Percentiles rank a stretch among this genome's conserved stretches.
Conservation (phyloP, 2,329 filamentous ascomycete genomes). For the Lecanicillium sp. region DNA sequence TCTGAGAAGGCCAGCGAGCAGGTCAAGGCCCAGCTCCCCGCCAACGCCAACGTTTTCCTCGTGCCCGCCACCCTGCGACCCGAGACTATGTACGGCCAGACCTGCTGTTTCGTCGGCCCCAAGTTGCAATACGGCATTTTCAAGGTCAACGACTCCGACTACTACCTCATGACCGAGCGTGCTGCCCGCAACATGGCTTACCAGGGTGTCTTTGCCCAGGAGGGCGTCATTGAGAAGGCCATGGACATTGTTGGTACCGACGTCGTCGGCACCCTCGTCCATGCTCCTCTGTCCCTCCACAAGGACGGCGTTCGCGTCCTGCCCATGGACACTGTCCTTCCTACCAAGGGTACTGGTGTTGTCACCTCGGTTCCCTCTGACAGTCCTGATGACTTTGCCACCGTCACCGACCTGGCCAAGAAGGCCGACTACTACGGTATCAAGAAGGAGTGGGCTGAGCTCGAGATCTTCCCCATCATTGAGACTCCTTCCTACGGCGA, state of each 20-base stretch:
- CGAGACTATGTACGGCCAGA: constrained; percentile 99
- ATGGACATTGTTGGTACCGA: constrained; percentile 71
- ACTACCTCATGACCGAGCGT: constrained; percentile 77
- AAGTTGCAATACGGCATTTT: constrained; percentile 86
- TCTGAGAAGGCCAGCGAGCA: constrained; percentile 65
- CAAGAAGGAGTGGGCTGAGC: constrained; percentile 90
- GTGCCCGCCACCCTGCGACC: constrained; percentile 87
- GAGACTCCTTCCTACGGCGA: constrained; percentile 84
- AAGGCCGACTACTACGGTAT: constrained; percentile 96
- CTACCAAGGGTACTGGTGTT: constrained; percentile 92
- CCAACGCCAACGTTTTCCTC: constrained; percentile 75
- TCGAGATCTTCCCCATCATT: constrained; percentile 85
- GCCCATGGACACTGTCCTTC: constrained; percentile 90
- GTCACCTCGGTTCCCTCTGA: constrained; percentile 95
- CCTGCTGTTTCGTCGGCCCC: constrained; percentile 89
- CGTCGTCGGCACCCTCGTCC: constrained; percentile 79
- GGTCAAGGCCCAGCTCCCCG: constrained; percentile 71
- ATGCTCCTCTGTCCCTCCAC: constrained; percentile 84
- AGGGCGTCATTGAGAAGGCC: constrained; percentile 69
- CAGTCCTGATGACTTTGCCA: constrained; percentile 89
- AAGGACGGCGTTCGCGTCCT: constrained; percentile 78
- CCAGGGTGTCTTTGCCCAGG: constrained; percentile 76
- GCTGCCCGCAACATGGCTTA: constrained; percentile 95
- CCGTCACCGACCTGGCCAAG: constrained; percentile 79
- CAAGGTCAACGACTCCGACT: constrained; percentile 70